Base-by-base conservation (phyloP, 257 asterid genomes). In the Craterostigma plantagineum region DNA sequence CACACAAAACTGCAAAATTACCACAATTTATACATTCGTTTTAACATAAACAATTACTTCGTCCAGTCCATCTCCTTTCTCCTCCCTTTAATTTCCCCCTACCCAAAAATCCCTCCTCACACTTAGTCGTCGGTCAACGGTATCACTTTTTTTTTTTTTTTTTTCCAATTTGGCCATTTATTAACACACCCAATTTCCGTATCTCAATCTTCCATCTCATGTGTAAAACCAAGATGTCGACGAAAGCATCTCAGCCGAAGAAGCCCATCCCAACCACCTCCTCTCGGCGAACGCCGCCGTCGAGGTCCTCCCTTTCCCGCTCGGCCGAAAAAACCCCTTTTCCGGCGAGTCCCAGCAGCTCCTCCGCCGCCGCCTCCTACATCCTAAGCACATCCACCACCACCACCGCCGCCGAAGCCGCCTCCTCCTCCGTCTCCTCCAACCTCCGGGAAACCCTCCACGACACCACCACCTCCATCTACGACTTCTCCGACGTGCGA, bases 401-500 rank as follows among this genome's bases (percentile, higher is more conserved):
- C 30, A 23, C 30, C 30, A 23, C 30, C 30, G 56, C 67, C 53
- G 77, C 96, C 41, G 63, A 53, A 48, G 92, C 70, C 11, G 81
- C 94, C 34, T 68, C 95, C 51, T 18, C 45, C 39, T 65, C 79
- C n/a, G n/a, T n/a, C 34, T 55, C 81, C 51, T 68, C 58, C n/a
- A n/a, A n/a, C 59, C 66, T 83, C 39, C 94, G 66, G 16, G 64
- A 68, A 0, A 57, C 71, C 17, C 70, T 90, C 9, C 87, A 93
- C 0, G 86, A 77, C 8, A 63, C 50, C 51, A 52, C 87, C 1
- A 59, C 63, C 11, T 23, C 30, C 30, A 73, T 83, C 14, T 83
- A 83, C 60, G 79, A 70, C 16, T 79, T 83, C 72, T 55, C 91
- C n/a, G 84, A 72, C 16, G 80, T 90, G 17, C 85, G 99, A 37